Base-by-base conservation (phyloP, 2,329 filamentous ascomycete genomes). In the Aspergillus sp. region DNA sequence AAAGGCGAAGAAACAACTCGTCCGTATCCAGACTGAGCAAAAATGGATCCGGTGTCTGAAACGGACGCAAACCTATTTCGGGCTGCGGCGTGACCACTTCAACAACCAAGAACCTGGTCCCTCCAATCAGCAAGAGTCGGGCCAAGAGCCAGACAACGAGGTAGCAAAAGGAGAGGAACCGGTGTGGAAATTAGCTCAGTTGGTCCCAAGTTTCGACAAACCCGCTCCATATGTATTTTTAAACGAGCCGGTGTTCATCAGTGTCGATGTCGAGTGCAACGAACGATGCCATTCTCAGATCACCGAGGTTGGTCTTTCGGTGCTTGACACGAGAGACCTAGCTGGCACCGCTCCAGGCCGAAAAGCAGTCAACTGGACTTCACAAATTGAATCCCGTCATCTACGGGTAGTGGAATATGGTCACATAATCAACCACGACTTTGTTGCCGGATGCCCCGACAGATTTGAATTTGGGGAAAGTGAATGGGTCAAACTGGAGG, bases 261-360 rank as follows among this genome's bases (percentile, higher is more conserved):
- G 80, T 52, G 74, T 97, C 41, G 93, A 98, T 58, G 73, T 93
- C 27, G 93, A 98, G 66, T 83, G 85, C 1, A 88, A 84, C 49
- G 93, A 98, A 65, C 69, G 71, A 19, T 74, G 80, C 41, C 79
- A 82, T 10, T 72, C 76, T 30, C 73, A 80, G 10, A 78, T 97
- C 49, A 95, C 90, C 0, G 93, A 98, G 66, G 76, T 98, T 35
- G 93, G 93, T 1, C 74, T 98, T 37, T 84, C 88, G 1, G 83
- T 84, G 2, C 74, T 97, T 0, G 90, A 97, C 63, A 90, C 86
- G 1, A 64, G 70, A 17, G 75, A 81, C 44, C 66, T 89, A 19
- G 58, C 68, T 1, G 69, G 65, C 6, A 52, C 82, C 0, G 59
- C 79, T 0, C 86, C 87, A 2, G 87, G 87, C 0, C 58, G 71